These are phyloP conservation scores for Solanum appendiculatum DNA, from an alignment of 257 asterid genomes.

Conservation along the genomic window DNA sequence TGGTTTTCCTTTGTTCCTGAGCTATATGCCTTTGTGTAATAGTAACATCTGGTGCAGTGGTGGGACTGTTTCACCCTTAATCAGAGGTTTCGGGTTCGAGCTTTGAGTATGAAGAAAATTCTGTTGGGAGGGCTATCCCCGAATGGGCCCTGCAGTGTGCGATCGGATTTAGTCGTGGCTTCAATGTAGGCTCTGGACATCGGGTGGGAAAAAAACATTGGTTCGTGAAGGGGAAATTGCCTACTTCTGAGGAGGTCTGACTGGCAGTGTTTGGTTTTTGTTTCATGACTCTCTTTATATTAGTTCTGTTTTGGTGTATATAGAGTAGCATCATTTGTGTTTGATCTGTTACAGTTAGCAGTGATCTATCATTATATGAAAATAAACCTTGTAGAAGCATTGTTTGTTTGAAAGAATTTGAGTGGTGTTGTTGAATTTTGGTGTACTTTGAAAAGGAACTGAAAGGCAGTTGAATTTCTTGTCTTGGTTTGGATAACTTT, in stretches of 20 bases:
- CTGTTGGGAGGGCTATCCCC: no score
- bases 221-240: background rate
- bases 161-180: background rate
- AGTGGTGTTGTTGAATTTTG: background rate
- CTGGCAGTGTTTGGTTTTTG: background rate
- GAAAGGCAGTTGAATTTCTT: background rate
- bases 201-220: background rate
- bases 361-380: background rate
- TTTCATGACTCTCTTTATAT: background rate
- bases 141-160: background rate
- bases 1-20: slow-evolving; percentile 76
- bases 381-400: background rate
- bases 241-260: background rate
- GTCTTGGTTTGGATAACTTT: background rate
- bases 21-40: slow-evolving; percentile 23
- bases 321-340: background rate
- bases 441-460: background rate
- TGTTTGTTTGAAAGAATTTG: background rate
- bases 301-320: background rate
- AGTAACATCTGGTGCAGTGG: background rate
- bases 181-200: background rate
- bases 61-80: background rate
- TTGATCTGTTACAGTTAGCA: background rate
- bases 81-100: background rate
- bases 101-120: background rate